phyloP scores from a whole-genome alignment of 306 rosid species.

The Gastrolobium villosum region DNA sequence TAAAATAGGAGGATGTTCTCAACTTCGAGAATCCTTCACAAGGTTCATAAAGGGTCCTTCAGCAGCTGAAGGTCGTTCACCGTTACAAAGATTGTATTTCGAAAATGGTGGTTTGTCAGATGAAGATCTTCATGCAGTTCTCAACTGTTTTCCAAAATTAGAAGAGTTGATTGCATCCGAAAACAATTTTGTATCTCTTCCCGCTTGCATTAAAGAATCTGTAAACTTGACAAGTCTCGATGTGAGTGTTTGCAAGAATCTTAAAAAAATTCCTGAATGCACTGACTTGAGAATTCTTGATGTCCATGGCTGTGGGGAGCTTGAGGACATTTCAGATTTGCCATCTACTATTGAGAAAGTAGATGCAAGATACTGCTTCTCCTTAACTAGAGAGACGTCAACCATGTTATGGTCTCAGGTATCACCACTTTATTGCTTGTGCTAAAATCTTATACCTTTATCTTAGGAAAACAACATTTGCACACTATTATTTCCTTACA shows the following conservation, averaged over 20 bases:
- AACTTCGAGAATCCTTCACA: not conserved
- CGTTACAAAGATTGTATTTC: not conserved
- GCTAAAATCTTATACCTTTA: not conserved
- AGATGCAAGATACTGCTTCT: not conserved
- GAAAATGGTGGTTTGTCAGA: not conserved
- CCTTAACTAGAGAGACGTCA: not conserved
- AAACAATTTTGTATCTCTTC: conserved; percentile 29
- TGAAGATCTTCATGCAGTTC: conserved; percentile 7
- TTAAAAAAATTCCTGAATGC: conserved; percentile 18
- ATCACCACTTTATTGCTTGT: not conserved
- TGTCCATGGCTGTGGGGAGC: not conserved
- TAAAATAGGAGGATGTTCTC: not conserved
- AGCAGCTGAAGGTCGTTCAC: not conserved
- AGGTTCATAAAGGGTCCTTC: not conserved
- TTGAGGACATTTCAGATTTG: conserved; percentile 27
- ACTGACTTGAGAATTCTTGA: not conserved
- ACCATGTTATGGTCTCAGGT: conserved; percentile 38
- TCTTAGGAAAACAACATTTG: too few relatives aligned
- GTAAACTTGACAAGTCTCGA: not conserved
- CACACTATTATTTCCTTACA: too few relatives aligned
- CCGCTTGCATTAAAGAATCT: conserved; percentile 34
- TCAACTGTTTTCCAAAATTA: not conserved
- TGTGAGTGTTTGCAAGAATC: not conserved
- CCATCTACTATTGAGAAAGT: not conserved
- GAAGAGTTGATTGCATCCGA: not conserved